phyloP scores from a whole-genome alignment of 2,329 filamentous ascomycete genomes.

The Moelleriella libera region DNA sequence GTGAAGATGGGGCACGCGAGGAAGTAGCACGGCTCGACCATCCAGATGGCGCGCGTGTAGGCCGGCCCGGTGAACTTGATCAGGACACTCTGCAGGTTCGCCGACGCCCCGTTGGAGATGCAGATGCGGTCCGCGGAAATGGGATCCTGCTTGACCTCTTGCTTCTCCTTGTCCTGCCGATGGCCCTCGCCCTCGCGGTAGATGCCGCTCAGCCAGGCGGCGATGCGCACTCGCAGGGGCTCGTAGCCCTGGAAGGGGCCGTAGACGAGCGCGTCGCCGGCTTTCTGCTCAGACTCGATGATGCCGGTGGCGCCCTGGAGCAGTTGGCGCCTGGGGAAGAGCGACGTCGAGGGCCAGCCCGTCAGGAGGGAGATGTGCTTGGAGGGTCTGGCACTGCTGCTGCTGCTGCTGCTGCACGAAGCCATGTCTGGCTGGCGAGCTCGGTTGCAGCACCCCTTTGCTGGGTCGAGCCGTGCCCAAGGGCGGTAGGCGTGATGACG shows the following conservation, averaged over 20 bases:
- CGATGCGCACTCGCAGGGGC: conserved; percentile 54
- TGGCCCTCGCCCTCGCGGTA: not conserved
- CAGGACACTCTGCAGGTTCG: conserved; percentile 65
- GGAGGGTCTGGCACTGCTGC: not conserved
- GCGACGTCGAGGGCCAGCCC: conserved; percentile 49
- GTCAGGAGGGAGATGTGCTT: conserved; percentile 48
- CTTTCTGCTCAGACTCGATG: conserved; percentile 35
- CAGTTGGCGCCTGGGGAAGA: conserved; percentile 33
- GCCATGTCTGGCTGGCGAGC: too few species aligned
- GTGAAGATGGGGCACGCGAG: conserved; percentile 77
- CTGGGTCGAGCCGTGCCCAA: too few species aligned
- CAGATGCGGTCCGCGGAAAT: conserved; percentile 43
- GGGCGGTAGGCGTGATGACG: too few species aligned
- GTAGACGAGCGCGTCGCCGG: conserved; percentile 42
- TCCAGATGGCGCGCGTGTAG: conserved; percentile 64
- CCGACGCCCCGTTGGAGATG: conserved; percentile 74
- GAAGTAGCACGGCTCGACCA: conserved; percentile 72
- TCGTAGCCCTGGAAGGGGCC: conserved; percentile 64
- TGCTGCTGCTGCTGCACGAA: not conserved
- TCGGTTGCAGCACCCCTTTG: too few species aligned
- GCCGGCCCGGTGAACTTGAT: conserved; percentile 68
- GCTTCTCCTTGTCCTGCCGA: not conserved
- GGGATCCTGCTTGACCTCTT: not conserved
- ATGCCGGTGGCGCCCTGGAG: conserved; percentile 30
- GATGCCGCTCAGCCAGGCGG: conserved; percentile 48